Conservation (phyloP, 2,329 filamentous ascomycete species). For the Aspergillus piperis region DNA sequence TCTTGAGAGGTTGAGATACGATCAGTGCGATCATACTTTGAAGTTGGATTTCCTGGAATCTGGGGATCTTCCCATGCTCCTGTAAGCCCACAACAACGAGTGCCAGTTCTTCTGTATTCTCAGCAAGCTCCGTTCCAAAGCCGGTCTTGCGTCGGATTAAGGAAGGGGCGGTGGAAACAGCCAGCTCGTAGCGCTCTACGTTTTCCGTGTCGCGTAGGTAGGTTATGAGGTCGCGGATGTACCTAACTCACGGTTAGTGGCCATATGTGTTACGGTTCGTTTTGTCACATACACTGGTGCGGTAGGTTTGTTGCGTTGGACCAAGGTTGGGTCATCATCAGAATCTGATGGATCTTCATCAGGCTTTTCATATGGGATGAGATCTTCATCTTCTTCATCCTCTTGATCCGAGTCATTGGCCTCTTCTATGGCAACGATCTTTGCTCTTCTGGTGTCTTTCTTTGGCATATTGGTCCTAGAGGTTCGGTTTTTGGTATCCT, state of each 20-base stretch:
- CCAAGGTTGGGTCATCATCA: constrained; percentile 85
- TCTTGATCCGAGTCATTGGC: constrained; percentile 59
- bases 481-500: constrained; percentile 12
- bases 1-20: constrained; percentile 70
- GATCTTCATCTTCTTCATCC: constrained; percentile 63
- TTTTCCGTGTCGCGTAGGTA: constrained; percentile 80
- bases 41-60: constrained; percentile 73
- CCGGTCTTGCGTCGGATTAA: constrained; percentile 86
- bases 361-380: constrained; percentile 79
- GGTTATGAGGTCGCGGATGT: constrained; percentile 79
- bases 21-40: constrained; percentile 82
- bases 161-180: constrained; percentile 71
- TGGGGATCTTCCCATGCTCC: constrained; percentile 78
- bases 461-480: constrained; percentile 3
- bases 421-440: constrained; percentile 62
- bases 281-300: constrained; percentile 66
- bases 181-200: constrained; percentile 80
- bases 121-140: constrained; percentile 83
- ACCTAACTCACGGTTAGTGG: constrained; percentile 45
- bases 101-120: constrained; percentile 80
- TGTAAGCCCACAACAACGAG: constrained; percentile 75
- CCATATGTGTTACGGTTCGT: neutral
- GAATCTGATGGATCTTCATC: constrained; percentile 88
- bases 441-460: constrained; percentile 24
- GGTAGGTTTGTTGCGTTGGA: constrained; percentile 78